Conservation (phyloP, 2,329 filamentous ascomycete species). For the Orbilia javanica region DNA sequence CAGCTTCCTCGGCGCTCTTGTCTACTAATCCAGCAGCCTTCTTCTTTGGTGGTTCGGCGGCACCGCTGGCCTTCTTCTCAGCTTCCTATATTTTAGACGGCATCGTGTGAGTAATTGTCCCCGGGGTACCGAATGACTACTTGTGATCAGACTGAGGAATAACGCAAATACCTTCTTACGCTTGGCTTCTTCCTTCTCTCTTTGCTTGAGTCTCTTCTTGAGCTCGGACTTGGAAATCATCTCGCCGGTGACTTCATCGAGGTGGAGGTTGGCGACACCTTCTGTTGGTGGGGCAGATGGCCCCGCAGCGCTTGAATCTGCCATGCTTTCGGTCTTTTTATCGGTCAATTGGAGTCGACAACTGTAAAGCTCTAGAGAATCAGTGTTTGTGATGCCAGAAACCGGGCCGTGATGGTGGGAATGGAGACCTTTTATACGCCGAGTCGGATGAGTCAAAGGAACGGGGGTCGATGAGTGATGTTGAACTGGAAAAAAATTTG, state of each 20-base stretch:
- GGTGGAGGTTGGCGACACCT: constrained; percentile 75
- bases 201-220: constrained; percentile 95
- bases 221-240: constrained; percentile 84
- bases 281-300: constrained; percentile 58
- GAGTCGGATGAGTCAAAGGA: constrained; percentile 36
- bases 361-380: background rate
- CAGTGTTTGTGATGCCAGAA: background rate
- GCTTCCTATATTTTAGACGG: constrained; percentile 19
- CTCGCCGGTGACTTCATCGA: constrained; percentile 95
- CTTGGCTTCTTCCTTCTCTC: constrained; percentile 74
- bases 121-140: background rate
- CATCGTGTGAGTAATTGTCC: constrained; percentile 11
- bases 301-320: constrained; percentile 64
- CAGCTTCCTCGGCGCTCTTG: constrained; percentile 73
- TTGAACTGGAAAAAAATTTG: constrained; percentile 31
- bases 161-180: constrained; percentile 76
- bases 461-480: constrained; percentile 1
- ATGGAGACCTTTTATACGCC: constrained; percentile 19
- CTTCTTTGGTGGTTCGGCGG: constrained; percentile 71
- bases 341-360: background rate
- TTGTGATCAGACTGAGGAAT: background rate
- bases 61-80: constrained; percentile 49
- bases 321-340: constrained; percentile 26
- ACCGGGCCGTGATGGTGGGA: background rate
- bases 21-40: constrained; percentile 72